Evolutionary conservation across 495 filamentous ascomycete genomes (phyloP).

Genomic region (Lentithecium fluviatile): DNA sequence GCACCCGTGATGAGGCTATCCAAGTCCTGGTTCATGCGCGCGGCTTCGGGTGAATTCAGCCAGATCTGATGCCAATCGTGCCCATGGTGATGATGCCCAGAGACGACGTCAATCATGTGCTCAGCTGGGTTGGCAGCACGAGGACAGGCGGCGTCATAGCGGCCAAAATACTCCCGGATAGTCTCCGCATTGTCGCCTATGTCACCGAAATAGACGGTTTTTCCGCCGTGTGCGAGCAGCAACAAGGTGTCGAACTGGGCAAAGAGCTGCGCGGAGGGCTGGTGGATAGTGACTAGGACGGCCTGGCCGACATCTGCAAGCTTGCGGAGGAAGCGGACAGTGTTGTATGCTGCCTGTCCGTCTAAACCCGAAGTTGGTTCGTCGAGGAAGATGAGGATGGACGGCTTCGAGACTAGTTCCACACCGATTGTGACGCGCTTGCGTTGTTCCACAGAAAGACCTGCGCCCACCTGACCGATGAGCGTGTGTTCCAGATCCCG

Average conservation of each 20-base stretch:
- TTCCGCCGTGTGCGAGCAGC: background rate
- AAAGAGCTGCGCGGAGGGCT: background rate
- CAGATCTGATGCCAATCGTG: no score
- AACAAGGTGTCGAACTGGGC: background rate
- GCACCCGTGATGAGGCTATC: no score
- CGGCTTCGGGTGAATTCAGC: no score
- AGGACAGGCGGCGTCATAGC: no score
- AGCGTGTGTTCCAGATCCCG: background rate
- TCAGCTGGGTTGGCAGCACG: no score
- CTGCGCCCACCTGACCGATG: background rate
- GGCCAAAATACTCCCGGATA: no score
- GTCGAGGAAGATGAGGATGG: background rate
- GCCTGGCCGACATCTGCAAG: background rate
- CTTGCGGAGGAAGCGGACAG: background rate
- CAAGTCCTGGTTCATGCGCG: no score
- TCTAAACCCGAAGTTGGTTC: background rate
- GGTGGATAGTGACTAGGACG: background rate
- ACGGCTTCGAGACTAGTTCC: background rate
- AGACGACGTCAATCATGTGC: no score
- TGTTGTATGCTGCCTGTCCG: background rate
- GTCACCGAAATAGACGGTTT: background rate
- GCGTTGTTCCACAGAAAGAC: background rate
- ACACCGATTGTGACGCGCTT: background rate
- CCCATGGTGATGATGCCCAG: no score
- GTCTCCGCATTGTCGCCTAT: no score